phyloP scores from a whole-genome alignment of 257 asterid species.

The Capsicum rhomboideum region DNA sequence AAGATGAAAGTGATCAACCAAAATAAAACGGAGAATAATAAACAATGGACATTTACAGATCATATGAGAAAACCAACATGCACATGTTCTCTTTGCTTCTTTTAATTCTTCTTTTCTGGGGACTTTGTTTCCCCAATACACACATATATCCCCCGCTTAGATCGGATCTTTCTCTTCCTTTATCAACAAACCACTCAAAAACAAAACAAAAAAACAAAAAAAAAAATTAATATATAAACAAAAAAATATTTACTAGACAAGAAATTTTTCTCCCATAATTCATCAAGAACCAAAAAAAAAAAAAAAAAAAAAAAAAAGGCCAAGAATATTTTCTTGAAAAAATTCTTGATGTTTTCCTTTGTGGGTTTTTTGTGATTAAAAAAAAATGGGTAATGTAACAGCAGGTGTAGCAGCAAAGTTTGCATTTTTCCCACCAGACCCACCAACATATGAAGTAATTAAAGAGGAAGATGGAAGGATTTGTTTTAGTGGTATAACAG shows the following conservation, averaged over 20 bases:
- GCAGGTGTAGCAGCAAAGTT: constrained; percentile 92
- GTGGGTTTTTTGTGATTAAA: constrained; percentile 7
- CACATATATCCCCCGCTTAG: constrained; percentile 56
- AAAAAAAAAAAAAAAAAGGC: not conserved
- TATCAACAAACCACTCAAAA: too few relatives aligned
- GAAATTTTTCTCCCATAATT: not conserved
- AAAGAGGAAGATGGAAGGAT: constrained; percentile 56
- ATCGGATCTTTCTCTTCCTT: too few relatives aligned
- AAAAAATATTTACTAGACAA: constrained; percentile 2
- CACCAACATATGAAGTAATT: constrained; percentile 89
- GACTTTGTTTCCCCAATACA: not conserved
- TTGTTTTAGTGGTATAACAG: constrained; percentile 70
- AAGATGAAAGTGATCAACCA: too few relatives aligned
- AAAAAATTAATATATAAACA: too few relatives aligned
- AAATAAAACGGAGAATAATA: not conserved
- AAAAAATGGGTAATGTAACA: constrained; percentile 93
- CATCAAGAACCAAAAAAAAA: not conserved
- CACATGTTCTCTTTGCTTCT: constrained; percentile 19
- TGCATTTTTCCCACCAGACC: constrained; percentile 97
- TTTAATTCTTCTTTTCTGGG: constrained; percentile 16
- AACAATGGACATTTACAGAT: not conserved
- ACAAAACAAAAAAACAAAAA: not conserved
- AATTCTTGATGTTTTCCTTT: constrained; percentile 11
- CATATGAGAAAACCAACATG: constrained; percentile 6
- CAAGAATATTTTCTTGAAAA: not conserved